Conservation (phyloP, 176 grass and related monocot genomes). For the Lolium multiflorum region DNA sequence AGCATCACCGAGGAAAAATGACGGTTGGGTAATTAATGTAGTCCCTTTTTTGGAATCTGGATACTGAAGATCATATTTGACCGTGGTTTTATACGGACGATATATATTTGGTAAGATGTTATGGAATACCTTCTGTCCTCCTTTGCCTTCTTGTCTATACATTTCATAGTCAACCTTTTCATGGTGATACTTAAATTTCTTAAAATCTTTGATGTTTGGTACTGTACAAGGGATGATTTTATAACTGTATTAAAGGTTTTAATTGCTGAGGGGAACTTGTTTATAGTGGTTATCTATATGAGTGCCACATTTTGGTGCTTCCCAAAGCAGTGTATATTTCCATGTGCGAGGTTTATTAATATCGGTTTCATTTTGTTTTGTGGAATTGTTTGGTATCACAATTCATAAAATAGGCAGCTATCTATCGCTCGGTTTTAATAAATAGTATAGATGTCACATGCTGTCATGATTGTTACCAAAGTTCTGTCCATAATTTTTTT, state of each 20-base stretch:
- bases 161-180: constrained; percentile 31
- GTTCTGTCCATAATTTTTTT: constrained; percentile 13
- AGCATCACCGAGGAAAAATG: constrained; percentile 62
- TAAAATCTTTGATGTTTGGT: background rate
- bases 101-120: constrained; percentile 65
- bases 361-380: constrained; percentile 11
- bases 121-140: constrained; percentile 4
- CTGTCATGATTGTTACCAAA: background rate
- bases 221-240: background rate
- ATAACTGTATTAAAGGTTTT: background rate
- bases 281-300: background rate
- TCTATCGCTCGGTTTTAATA: background rate
- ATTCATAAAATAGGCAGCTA: background rate
- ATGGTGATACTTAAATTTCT: background rate
- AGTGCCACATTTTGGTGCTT: constrained; percentile 16
- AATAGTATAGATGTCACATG: background rate
- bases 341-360: background rate
- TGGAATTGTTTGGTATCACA: background rate
- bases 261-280: constrained; percentile 4
- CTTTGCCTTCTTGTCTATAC: background rate
- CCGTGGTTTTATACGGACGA: constrained; percentile 72
- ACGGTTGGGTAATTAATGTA: constrained; percentile 87
- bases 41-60: constrained; percentile 57
- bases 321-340: background rate
- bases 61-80: constrained; percentile 84